Evolutionary conservation across 139 green algal genomes (phyloP).

Genomic region (Auxenochlorella protothecoides): DNA sequence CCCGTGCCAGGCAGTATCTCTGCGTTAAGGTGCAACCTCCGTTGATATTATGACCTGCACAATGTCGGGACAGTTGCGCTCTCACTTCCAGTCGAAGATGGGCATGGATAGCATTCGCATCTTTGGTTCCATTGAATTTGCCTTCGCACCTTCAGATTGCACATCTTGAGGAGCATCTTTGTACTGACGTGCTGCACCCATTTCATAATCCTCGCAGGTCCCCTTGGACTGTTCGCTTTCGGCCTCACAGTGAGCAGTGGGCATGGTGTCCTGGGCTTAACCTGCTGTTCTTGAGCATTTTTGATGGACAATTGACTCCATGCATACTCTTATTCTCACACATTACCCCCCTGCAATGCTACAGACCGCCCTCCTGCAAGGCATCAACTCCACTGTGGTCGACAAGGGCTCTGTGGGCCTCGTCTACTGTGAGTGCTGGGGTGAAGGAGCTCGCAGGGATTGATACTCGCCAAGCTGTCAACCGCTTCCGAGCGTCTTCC

Average conservation of each 20-base stretch:
- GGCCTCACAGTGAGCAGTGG: slow-evolving; percentile 3
- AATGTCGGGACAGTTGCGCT: no score
- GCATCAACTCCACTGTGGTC: not conserved
- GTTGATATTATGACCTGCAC: not conserved
- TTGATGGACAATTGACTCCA: no score
- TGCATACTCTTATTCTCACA: no score
- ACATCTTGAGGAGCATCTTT: not conserved
- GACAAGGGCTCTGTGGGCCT: no score
- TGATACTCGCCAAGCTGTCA: not conserved
- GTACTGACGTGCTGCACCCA: not conserved
- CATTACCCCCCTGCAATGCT: no score
- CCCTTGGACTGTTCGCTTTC: slow-evolving; percentile 27
- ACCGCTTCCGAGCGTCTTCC: not conserved
- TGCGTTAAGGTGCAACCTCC: not conserved
- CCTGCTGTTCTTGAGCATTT: no score
- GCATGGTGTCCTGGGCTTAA: no score
- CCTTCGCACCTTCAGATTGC: not conserved
- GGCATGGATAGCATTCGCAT: no score
- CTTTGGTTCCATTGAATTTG: not conserved
- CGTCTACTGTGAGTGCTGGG: not conserved
- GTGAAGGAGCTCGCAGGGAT: slow-evolving; percentile 5
- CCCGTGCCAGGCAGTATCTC: no score
- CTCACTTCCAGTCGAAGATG: no score
- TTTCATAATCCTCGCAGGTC: slow-evolving; percentile 1
- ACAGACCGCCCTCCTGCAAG: not conserved